A percentile compares a stretch with the other conserved stretches of the same genome.
phyloP scores from a whole-genome alignment of 371 early-diverging fungal genomes.

The Rhizopus microsporus region DNA sequence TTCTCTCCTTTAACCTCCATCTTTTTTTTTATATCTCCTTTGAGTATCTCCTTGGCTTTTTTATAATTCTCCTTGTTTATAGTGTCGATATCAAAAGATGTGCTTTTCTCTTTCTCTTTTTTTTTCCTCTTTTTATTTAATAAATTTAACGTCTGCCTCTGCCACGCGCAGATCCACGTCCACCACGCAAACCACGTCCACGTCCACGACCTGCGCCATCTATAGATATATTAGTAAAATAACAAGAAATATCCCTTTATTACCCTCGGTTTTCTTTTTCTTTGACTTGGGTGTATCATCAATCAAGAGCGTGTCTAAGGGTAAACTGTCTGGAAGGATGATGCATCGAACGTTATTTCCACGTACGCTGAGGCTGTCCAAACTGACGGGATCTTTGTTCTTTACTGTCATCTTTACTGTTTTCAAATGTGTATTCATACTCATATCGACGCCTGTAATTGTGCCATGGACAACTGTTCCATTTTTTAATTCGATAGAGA shows the following conservation, averaged over 20 bases:
- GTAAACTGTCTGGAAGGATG: conserved; percentile 91
- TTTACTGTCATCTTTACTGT: conserved; percentile 97
- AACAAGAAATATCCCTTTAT: not conserved
- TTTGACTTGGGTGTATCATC: conserved; percentile 94
- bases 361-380: conserved; percentile 91
- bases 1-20: not conserved
- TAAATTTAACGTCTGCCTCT: conserved; percentile 36
- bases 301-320: conserved; percentile 91
- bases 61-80: too few relatives aligned
- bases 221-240: conserved; percentile 10
- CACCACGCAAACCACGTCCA: conserved; percentile 56
- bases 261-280: conserved; percentile 68
- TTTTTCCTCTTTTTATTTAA: conserved; percentile 5
- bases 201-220: conserved; percentile 44
- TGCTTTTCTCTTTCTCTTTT: not conserved
- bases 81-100: too few relatives aligned
- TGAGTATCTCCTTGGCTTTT: not conserved
- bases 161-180: conserved; percentile 53
- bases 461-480: conserved; percentile 94
- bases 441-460: conserved; percentile 95
- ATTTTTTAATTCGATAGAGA: conserved; percentile 94
- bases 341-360: conserved; percentile 94
- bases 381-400: conserved; percentile 81
- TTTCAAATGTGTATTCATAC: conserved; percentile 98
- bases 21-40: not conserved